Conservation (phyloP, 306 rosid species). For the Arachis stenosperma region DNA sequence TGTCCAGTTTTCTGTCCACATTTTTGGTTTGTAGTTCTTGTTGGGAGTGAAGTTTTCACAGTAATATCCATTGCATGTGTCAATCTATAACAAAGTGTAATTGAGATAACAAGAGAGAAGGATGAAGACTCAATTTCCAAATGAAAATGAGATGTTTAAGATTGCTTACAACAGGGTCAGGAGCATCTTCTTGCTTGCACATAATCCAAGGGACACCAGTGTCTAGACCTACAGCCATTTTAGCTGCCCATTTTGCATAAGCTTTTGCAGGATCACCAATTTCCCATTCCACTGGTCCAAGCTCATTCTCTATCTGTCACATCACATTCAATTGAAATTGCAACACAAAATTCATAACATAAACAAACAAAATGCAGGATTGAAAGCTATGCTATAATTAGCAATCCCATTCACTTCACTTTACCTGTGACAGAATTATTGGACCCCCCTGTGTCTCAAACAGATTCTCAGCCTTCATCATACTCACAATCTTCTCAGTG, state of each 20-base stretch:
- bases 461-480: conserved; percentile 85
- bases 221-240: conserved; percentile 84
- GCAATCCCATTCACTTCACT: background rate
- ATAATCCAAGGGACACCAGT: conserved; percentile 98
- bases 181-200: conserved; percentile 99
- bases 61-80: conserved; percentile 90
- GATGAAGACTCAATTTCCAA: conserved; percentile 20
- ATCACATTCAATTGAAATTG: background rate
- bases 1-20: conserved; percentile 98
- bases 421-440: conserved; percentile 86
- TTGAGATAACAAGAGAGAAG: conserved; percentile 9
- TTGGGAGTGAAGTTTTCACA: conserved; percentile 86
- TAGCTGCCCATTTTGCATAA: conserved; percentile 85
- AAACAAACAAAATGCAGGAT: background rate
- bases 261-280: conserved; percentile 90
- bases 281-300: conserved; percentile 90
- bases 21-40: conserved; percentile 73
- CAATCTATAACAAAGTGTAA: conserved; percentile 58
- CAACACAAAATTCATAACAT: background rate
- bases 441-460: conserved; percentile 96
- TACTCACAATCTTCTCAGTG: conserved; percentile 72
- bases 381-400: background rate
- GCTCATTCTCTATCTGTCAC: conserved; percentile 90
- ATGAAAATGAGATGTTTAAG: background rate
- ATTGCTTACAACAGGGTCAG: conserved; percentile 80